phyloP scores from a whole-genome alignment of 805 yeast species.

The Candida quercuum region DNA sequence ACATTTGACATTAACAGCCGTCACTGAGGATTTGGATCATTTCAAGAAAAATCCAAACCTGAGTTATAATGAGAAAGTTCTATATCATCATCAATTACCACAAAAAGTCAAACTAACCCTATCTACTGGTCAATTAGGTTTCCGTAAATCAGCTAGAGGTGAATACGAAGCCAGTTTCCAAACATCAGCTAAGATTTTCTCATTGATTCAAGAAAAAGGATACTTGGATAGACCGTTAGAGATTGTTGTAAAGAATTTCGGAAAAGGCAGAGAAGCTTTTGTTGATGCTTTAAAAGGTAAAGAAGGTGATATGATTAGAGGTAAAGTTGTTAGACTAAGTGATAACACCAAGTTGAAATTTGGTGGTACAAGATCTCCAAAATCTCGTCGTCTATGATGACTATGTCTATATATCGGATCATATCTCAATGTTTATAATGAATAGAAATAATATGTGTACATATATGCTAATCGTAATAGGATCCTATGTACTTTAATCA shows the following conservation, averaged over 20 bases:
- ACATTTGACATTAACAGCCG: constrained; percentile 67
- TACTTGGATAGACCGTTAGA: constrained; percentile 62
- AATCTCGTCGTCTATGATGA: constrained; percentile 62
- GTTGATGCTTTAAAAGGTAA: constrained; percentile 79
- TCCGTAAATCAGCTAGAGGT: constrained; percentile 83
- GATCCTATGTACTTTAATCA: too few species aligned
- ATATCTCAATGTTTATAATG: neutral
- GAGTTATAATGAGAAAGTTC: constrained; percentile 62
- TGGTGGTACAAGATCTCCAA: constrained; percentile 90
- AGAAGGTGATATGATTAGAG: constrained; percentile 71
- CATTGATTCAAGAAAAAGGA: constrained; percentile 58
- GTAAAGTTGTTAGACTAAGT: constrained; percentile 61
- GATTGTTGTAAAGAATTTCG: constrained; percentile 73
- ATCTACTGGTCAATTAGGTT: constrained; percentile 84
- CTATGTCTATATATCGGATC: constrained; percentile 2
- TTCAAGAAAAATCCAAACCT: constrained; percentile 48
- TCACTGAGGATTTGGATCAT: constrained; percentile 57
- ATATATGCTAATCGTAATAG: constrained; percentile 6
- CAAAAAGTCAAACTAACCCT: constrained; percentile 65
- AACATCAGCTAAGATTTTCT: constrained; percentile 68
- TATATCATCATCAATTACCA: constrained; percentile 74
- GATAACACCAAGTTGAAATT: constrained; percentile 81
- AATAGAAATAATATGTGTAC: neutral
- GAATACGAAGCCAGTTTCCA: constrained; percentile 93
- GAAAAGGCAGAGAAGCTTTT: constrained; percentile 88